A percentile compares a stretch with the other conserved stretches of the same genome.
These are phyloP conservation scores for Choricystis sp. DNA, from an alignment of 139 green algal species.

Conservation along the genomic window DNA sequence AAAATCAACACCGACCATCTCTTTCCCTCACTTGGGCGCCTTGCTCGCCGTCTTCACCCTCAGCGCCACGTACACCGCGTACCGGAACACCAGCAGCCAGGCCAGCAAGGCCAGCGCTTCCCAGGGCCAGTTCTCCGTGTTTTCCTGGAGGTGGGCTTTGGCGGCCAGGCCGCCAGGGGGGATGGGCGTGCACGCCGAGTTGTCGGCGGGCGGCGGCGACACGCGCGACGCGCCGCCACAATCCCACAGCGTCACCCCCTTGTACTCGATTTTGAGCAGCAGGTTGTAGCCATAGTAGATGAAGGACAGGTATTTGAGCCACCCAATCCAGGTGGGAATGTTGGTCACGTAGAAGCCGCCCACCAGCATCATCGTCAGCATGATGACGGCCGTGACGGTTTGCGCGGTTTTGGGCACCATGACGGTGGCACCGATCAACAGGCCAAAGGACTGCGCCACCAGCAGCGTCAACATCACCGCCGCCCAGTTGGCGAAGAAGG, in stretches of 20 bases:
- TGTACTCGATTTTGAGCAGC: slow-evolving; percentile 15
- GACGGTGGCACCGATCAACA: slow-evolving; percentile 51
- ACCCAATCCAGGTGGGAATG: slow-evolving; percentile 31
- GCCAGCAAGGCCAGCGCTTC: slow-evolving; percentile 15
- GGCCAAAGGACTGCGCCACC: slow-evolving; percentile 37
- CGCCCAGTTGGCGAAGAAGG: slow-evolving; percentile 50
- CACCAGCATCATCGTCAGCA: slow-evolving; percentile 33
- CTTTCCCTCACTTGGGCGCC: neutral
- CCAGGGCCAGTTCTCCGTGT: slow-evolving; percentile 4
- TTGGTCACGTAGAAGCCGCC: slow-evolving; percentile 34
- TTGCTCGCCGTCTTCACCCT: slow-evolving; percentile 6
- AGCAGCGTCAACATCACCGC: slow-evolving; percentile 35
- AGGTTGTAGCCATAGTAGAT: slow-evolving; percentile 28
- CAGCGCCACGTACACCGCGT: slow-evolving; percentile 16
- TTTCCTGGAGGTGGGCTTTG: neutral
- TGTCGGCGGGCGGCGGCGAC: slow-evolving; percentile 1
- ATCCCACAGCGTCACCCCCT: slow-evolving; percentile 2
- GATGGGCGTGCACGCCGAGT: slow-evolving; percentile 5
- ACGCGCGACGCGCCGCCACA: slow-evolving; percentile 4
- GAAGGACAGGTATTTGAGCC: slow-evolving; percentile 40
- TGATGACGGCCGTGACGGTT: slow-evolving; percentile 44
- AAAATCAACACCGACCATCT: neutral
- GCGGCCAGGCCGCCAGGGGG: slow-evolving; percentile 2
- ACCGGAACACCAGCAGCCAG: slow-evolving; percentile 10
- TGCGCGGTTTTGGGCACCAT: slow-evolving; percentile 46